These are phyloP conservation scores for Lecanicillium sp. DNA, from an alignment of 2,329 filamentous ascomycete genomes.

Conservation along the genomic window DNA sequence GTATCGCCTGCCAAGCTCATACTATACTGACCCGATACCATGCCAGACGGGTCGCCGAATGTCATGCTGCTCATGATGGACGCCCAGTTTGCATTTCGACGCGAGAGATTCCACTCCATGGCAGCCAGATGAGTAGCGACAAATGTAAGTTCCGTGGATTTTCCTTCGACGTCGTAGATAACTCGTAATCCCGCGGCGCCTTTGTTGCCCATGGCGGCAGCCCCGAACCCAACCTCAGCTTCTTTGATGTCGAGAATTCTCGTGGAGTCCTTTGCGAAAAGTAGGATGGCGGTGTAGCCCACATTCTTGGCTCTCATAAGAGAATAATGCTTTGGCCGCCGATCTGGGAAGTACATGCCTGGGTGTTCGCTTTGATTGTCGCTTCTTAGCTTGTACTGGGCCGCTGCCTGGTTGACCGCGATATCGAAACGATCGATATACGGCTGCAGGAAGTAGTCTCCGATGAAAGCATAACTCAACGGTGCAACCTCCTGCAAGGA, in stretches of 20 bases:
- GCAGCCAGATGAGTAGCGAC: constrained; percentile 83
- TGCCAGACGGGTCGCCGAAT: constrained; percentile 52
- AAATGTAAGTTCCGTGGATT: constrained; percentile 66
- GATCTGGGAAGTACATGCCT: constrained; percentile 5
- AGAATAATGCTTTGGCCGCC: constrained; percentile 46
- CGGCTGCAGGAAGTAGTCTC: constrained; percentile 66
- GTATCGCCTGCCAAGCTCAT: constrained; percentile 9
- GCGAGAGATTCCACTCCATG: constrained; percentile 69
- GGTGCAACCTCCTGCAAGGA: constrained; percentile 91
- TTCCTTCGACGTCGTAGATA: constrained; percentile 37
- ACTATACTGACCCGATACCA: constrained; percentile 18
- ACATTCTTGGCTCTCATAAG: constrained; percentile 66
- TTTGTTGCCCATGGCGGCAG: constrained; percentile 91
- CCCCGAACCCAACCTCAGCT: constrained; percentile 78
- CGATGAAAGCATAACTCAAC: constrained; percentile 75
- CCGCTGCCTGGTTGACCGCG: constrained; percentile 63
- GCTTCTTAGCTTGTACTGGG: constrained; percentile 22
- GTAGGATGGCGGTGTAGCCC: constrained; percentile 83
- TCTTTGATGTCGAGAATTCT: constrained; percentile 60
- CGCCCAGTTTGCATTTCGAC: constrained; percentile 83
- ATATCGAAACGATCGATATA: constrained; percentile 68
- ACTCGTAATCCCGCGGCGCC: constrained; percentile 78
- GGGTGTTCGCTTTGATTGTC: constrained; percentile 7
- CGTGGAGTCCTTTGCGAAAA: constrained; percentile 63
- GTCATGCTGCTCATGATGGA: constrained; percentile 72